phyloP scores from a whole-genome alignment of 371 early-diverging fungal genomes.

The Phascolomyces articulosus region DNA sequence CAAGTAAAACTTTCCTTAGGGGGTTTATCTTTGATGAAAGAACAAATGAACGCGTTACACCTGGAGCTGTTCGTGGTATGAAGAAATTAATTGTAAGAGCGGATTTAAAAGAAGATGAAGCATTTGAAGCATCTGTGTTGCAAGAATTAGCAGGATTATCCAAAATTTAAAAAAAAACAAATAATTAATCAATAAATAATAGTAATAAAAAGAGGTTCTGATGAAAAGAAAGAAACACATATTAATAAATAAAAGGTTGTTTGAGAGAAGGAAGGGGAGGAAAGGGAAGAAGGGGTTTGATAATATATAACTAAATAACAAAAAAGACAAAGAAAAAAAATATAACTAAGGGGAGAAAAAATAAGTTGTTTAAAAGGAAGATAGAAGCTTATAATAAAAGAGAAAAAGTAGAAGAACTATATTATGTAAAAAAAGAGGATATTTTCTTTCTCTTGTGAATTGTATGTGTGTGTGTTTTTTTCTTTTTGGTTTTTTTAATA shows the following conservation, averaged over 20 bases:
- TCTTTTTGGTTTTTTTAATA: no score
- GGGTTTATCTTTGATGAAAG: slow-evolving; percentile 19
- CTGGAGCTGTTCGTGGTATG: slow-evolving; percentile 52
- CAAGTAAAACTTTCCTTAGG: slow-evolving; percentile 28
- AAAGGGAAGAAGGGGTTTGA: background rate
- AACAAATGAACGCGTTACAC: slow-evolving; percentile 24
- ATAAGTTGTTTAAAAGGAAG: background rate
- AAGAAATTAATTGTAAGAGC: slow-evolving; percentile 38
- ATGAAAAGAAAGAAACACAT: background rate
- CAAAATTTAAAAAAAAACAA: slow-evolving; percentile 15
- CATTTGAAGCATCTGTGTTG: slow-evolving; percentile 39
- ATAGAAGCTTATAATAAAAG: background rate
- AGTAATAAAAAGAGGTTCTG: background rate
- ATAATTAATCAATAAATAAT: background rate
- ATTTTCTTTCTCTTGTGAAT: no score
- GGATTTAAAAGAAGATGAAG: slow-evolving; percentile 24
- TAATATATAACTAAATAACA: slow-evolving; percentile 8
- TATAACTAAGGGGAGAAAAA: background rate
- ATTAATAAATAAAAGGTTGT: no score
- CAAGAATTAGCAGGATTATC: slow-evolving; percentile 18
- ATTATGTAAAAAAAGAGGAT: no score
- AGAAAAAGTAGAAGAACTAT: background rate
- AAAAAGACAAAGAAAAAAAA: background rate
- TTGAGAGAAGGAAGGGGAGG: no score
- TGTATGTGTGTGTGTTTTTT: no score